Base-by-base conservation (phyloP, 73 alveolate species). In the Diophrys appendiculata region DNA sequence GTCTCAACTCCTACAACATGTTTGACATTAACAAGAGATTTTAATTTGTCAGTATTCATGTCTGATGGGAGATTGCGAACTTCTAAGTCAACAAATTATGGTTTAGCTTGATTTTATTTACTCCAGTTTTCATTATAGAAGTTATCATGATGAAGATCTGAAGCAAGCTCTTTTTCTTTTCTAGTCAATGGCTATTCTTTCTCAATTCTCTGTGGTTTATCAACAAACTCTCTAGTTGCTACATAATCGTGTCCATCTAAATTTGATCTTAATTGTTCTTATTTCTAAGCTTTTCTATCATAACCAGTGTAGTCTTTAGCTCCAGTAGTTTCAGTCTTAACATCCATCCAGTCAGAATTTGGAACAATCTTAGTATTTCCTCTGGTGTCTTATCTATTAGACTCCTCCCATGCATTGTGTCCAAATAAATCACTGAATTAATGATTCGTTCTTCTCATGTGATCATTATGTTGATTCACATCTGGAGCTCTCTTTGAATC, bases 1-100 rank as follows among this genome's bases (percentile, higher is more conserved):
- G 72, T 53, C 14, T 22, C 81, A 28, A 76, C 76, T 14, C 34
- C 23, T 29, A 80, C 53, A 34, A 80, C 82, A 56, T 80, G 88
- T 77, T 53, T 78, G 18, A 18, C 60, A 11, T 18, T 18, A 43
- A 43, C 60, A 5, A 11, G 18, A 43, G 5, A 18, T 43, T 43
- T 43, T 43, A 43, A 43, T 43, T 43, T 18, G 5, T 43, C 60
- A 43, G n/a, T 43, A 43, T 5, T 43, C 5, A 18, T 43, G 5
- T 5, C 18, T 11, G 60, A 18, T 43, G 60, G 60, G 5, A 43
- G 60, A 43, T 43, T 43, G n/a, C 18, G 5, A 11, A 43, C 5
- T 43, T 43, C 5, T 11, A 43, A 11, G 18, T 43, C 60, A 43
- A 43, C 18, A 43, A 43, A 43, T 43, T n/a, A n/a, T n/a, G n/a